Evolutionary conservation across 257 asterid species (phyloP).

Genomic region (Forsythia viridissima): DNA sequence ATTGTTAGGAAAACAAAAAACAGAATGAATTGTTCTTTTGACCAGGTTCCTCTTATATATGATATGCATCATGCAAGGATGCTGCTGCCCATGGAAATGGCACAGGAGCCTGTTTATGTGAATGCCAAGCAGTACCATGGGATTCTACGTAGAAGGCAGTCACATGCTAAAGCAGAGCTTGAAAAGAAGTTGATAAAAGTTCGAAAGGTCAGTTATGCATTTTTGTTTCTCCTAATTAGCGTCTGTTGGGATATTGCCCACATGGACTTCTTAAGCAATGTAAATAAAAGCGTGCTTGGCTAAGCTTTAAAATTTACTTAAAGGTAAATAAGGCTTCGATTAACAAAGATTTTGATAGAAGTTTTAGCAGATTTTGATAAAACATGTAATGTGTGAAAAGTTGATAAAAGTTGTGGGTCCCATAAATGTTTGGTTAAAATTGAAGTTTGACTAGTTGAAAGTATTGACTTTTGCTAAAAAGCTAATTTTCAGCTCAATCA

Average conservation of each 20-base stretch:
- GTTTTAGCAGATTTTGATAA: too few relatives aligned
- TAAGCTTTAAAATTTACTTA: not conserved
- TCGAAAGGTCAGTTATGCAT: slow-evolving; percentile 55
- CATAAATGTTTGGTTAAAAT: too few relatives aligned
- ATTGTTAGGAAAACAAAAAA: not conserved
- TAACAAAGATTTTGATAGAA: too few relatives aligned
- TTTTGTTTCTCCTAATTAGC: not conserved
- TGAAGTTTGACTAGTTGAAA: too few relatives aligned
- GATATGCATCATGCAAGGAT: slow-evolving; percentile 73
- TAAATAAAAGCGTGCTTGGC: not conserved
- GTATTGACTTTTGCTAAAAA: too few relatives aligned
- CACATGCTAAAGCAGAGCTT: slow-evolving; percentile 94
- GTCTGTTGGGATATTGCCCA: not conserved
- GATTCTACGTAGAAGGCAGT: slow-evolving; percentile 74
- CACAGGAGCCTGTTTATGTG: slow-evolving; percentile 86
- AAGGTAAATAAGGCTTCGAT: not conserved
- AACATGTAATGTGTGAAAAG: too few relatives aligned
- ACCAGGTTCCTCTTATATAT: slow-evolving; percentile 61
- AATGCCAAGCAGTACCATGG: slow-evolving; percentile 92
- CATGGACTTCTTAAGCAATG: not conserved
- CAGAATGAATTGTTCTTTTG: not conserved
- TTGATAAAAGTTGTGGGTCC: too few relatives aligned
- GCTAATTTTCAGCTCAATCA: too few relatives aligned
- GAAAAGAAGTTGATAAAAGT: slow-evolving; percentile 71
- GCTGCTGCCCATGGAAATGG: slow-evolving; percentile 88